Base-by-base conservation (phyloP, 495 filamentous ascomycete species). In the Penicillium paradoxum region DNA sequence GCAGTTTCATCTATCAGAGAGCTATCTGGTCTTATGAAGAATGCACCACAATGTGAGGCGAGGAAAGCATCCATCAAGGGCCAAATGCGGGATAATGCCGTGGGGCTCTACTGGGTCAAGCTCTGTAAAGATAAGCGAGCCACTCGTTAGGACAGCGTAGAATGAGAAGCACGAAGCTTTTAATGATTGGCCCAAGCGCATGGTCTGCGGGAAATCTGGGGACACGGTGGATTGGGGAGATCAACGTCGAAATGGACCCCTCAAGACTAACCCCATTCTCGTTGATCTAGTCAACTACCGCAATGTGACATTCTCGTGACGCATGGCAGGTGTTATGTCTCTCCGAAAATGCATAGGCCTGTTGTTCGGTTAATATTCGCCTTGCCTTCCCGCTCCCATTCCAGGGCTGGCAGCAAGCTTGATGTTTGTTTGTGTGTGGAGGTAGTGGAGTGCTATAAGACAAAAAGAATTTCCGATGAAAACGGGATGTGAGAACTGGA, bases 121-220 rank as follows among this genome's bases (percentile, higher is more conserved):
- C 4, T 27, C 25, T 32, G 29, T 8, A 32, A 11, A 32, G 29
- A 8, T 11, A 11, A 11, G 9, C 29, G 4, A 32, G 29, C 7
- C 24, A 7, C n/a, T n/a, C 25, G 25, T 27, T 4, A 27, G 8
- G 4, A 27, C n/a, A n/a, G n/a, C n/a, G n/a, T n/a, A n/a, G n/a
- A n/a, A n/a, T n/a, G n/a, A n/a, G n/a, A n/a, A n/a, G n/a, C n/a
- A n/a, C n/a, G n/a, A n/a, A n/a, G n/a, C n/a, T n/a, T n/a, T n/a
- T n/a, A n/a, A n/a, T n/a, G n/a, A n/a, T n/a, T n/a, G 24, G 32
- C 14, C 4, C 2, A 34, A 34, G 10, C 32, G 14, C 9, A 33
- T 37, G 25, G 37, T 38, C 43, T 49, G 54, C 47, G 58, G 29
- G 29, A 34, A 55, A 62, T 58, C 58, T 34, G 58, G 58, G 58